Evolutionary conservation across 202 grass and related monocot species (phyloP).

Genomic region (Dendrocalamus latiflorus): DNA sequence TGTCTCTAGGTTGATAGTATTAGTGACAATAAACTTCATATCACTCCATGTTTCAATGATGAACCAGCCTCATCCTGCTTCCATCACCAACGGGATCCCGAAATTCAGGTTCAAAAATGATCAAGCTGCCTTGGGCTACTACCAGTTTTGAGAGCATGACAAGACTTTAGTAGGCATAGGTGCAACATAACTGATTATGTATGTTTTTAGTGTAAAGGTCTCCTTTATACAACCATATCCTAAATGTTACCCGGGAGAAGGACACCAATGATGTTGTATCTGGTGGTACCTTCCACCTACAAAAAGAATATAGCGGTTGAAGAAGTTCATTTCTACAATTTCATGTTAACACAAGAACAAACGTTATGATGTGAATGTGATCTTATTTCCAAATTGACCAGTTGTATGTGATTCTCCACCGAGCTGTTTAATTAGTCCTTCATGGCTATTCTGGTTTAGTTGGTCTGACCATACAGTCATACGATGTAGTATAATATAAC

Average conservation of each 20-base stretch:
- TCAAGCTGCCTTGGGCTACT: background rate
- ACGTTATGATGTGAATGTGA: background rate
- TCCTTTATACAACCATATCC: constrained; percentile 11
- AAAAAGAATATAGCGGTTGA: constrained; percentile 7
- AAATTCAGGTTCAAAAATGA: background rate
- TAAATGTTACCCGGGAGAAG: constrained; percentile 5
- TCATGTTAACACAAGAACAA: background rate
- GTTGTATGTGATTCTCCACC: background rate
- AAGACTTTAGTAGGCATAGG: background rate
- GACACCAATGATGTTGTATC: constrained; percentile 8
- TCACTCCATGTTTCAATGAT: background rate
- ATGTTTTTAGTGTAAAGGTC: constrained; percentile 5
- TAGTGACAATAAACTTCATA: constrained; percentile 7
- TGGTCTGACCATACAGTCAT: too few relatives aligned
- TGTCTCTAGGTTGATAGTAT: constrained; percentile 22
- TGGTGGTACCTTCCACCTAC: constrained; percentile 8
- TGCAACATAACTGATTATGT: constrained; percentile 27
- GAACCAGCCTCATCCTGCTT: background rate
- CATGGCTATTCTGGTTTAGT: too few relatives aligned
- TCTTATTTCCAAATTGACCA: background rate
- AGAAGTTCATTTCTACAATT: background rate
- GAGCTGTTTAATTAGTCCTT: background rate
- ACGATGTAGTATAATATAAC: too few relatives aligned
- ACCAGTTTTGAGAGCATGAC: background rate
- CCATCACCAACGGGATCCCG: background rate